Conservation (phyloP, 352 stramenopile genomes). For the Paralagenidium karlingii region DNA sequence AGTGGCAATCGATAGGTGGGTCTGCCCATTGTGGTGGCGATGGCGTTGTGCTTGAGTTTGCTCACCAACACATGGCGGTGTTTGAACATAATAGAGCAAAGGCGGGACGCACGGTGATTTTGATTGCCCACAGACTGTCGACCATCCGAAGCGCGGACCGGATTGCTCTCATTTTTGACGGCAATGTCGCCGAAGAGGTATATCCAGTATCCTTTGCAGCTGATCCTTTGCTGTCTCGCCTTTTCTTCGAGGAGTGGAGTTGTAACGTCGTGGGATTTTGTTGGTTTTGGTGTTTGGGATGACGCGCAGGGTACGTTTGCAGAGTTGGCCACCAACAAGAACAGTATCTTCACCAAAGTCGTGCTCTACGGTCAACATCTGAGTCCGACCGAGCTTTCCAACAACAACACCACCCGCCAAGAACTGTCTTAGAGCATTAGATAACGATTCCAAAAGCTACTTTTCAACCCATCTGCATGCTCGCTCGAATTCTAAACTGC, state of each 20-base stretch:
- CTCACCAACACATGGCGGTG: constrained; percentile 1
- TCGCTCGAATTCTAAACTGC: too few species aligned
- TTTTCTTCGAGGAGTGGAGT: too few species aligned
- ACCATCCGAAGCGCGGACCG: constrained; percentile 88
- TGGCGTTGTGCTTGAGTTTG: too few species aligned
- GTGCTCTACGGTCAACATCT: constrained; percentile 50
- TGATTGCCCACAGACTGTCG: constrained; percentile 94
- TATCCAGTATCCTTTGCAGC: neutral
- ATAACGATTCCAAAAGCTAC: too few species aligned
- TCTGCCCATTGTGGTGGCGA: neutral
- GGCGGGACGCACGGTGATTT: constrained; percentile 86
- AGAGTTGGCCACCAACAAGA: constrained; percentile 34
- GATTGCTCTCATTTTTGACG: constrained; percentile 86
- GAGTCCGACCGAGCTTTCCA: too few species aligned
- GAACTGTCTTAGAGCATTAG: too few species aligned
- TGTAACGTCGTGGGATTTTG: neutral
- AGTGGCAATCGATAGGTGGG: too few species aligned
- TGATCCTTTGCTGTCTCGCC: too few species aligned
- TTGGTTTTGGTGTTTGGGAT: neutral
- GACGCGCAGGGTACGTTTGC: constrained; percentile 64
- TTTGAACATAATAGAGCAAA: constrained; percentile 32
- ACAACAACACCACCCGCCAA: too few species aligned
- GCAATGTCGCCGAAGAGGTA: constrained; percentile 77
- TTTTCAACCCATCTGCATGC: too few species aligned
- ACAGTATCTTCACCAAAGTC: constrained; percentile 67